phyloP scores from a whole-genome alignment of 23 red algal genomes.

The Gracilaria caudata region DNA sequence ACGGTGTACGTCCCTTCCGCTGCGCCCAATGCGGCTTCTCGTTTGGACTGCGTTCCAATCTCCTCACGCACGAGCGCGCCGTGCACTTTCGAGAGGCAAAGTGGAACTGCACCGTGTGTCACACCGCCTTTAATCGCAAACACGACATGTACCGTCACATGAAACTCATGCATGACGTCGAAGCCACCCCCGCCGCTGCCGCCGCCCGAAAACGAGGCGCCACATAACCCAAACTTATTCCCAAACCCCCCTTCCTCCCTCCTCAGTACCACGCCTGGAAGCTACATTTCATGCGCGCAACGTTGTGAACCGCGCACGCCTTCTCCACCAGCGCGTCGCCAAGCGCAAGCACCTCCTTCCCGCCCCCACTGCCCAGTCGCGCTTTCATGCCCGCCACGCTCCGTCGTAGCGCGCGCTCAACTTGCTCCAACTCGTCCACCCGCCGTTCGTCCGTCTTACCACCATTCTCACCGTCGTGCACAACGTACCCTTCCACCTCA shows the following conservation, averaged over 20 bases:
- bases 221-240: not conserved
- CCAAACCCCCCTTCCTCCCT: not conserved
- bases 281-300: slow-evolving; percentile 77
- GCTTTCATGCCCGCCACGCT: slow-evolving; percentile 24
- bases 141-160: slow-evolving; percentile 73
- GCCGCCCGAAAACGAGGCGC: slow-evolving; percentile 5
- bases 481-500: slow-evolving; percentile 54
- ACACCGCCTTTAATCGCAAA: slow-evolving; percentile 73
- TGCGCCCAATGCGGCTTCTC: slow-evolving; percentile 69
- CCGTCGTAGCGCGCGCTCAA: slow-evolving; percentile 38
- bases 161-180: slow-evolving; percentile 72
- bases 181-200: slow-evolving; percentile 2
- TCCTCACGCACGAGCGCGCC: slow-evolving; percentile 67
- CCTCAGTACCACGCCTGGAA: slow-evolving; percentile 85
- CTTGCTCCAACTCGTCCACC: slow-evolving; percentile 16
- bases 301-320: slow-evolving; percentile 32
- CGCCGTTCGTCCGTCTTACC: slow-evolving; percentile 22
- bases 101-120: slow-evolving; percentile 63
- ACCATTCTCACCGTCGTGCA: not conserved
- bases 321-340: slow-evolving; percentile 40
- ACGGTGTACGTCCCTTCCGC: slow-evolving; percentile 50
- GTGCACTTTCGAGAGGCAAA: slow-evolving; percentile 74
- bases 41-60: slow-evolving; percentile 69
- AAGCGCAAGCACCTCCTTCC: slow-evolving; percentile 17
- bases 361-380: not conserved